Base-by-base conservation (phyloP, 768 basidiomycete species). In the Naematelia encephala region DNA sequence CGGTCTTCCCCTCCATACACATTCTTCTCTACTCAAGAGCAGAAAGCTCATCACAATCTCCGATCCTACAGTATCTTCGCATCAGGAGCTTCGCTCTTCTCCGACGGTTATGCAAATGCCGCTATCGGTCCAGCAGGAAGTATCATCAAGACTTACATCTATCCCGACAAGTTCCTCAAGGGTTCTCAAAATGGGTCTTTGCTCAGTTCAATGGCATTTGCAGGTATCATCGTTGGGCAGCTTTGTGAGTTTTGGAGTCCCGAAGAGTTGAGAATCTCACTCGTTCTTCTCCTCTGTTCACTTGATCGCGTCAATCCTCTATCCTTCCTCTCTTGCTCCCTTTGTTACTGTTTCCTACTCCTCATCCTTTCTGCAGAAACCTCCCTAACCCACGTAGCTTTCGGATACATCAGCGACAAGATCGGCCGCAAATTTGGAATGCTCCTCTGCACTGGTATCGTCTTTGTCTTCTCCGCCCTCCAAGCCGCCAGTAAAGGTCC, bases 191-290 rank as follows among this genome's bases (percentile, higher is more conserved):
- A 89, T 72, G 81, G 82, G 69, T 84, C 79, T 14, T 82, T 82
- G 0, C 78, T 94, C 45, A 82, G 81, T 56, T 86, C 88, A 70
- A 78, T 90, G 61, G 83, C 82, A 1, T 97, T 94, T 64, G 91
- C 86, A 27, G 91, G 91, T 13, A 89, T 87, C 5, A 78, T 94
- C n/a, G 81, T 90, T 10, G 91, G 92, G 30, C 91, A 90, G 89
- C 78, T 91, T 34, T 62, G 73, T 91, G 67, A 88, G 76, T 28
- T 59, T 60, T n/a, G n/a, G n/a, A n/a, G n/a, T n/a, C n/a, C n/a
- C n/a, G n/a, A n/a, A n/a, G n/a, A n/a, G n/a, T n/a, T n/a, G n/a
- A n/a, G n/a, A n/a, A n/a, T n/a, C n/a, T n/a, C n/a, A n/a, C n/a
- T n/a, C n/a, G n/a, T n/a, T n/a, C n/a, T n/a, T n/a, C n/a, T n/a